Base-by-base conservation (phyloP, 2,329 filamentous ascomycete species). In the Pseudomassariella vexata region DNA sequence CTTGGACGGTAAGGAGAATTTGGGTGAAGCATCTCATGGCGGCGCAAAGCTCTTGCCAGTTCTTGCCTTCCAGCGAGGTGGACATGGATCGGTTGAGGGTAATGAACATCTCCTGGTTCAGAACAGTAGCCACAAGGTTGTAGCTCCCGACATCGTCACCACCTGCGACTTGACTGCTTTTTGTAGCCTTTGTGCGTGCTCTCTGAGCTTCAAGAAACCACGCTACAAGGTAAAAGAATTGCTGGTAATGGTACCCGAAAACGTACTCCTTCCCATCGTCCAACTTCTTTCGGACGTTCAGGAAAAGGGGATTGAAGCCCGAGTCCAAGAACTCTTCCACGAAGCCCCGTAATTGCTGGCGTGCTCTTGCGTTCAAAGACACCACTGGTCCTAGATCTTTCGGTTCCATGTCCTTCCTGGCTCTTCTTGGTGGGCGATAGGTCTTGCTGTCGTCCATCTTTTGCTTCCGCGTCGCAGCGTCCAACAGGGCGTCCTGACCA, bases 21-120 rank as follows among this genome's bases (percentile, higher is more conserved):
- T 96, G 89, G 0, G 89, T 96, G 52, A 95, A 94, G 53, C 89
- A 95, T 34, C 85, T 81, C 79, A 96, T 92, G 28, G 85, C 81
- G 1, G 90, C 82, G 34, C 88, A 85, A 11, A 96, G 61, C 46
- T 94, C 85, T 34, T 78, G 76, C 89, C 89, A 95, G 38, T 81
- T 79, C 53, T 95, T 95, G 47, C 82, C 74, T 42, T 94, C 88
- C 40, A 84, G 73, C 3, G 82, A 76, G 33, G 75, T 73, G 41
- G 90, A 83, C 70, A 98, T 87, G 28, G 79, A 77, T 30, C 85
- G 78, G 46, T 88, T 94, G 12, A 98, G 62, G 3, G 86, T 80
- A 42, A 96, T 83, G 47, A 98, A 95, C 47, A 85, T 95, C 57
- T 96, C 85, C 54, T 98, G 92, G 46, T 90, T 94, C 44, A 98